These are phyloP conservation scores for Chlamydomonas reinhardtii DNA, from an alignment of 163 green algal genomes.

Conservation along the genomic window DNA sequence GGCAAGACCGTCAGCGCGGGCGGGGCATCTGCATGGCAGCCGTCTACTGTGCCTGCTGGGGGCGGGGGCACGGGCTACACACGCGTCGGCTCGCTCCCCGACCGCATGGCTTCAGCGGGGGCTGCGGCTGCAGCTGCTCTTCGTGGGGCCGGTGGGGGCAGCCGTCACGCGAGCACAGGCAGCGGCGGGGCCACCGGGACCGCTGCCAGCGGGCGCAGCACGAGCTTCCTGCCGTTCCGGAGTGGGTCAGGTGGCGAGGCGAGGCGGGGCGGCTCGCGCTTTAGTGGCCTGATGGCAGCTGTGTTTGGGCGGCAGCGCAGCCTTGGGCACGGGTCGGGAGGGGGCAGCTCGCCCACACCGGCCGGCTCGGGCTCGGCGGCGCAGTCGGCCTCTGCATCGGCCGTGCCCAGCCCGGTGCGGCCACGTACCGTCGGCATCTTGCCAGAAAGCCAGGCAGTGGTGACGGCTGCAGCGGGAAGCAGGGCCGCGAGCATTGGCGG, in stretches of 20 bases:
- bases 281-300: slow-evolving; percentile 10
- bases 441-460: no score
- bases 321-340: background rate
- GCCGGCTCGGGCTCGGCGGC: background rate
- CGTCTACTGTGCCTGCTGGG: background rate
- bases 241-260: slow-evolving; percentile 2
- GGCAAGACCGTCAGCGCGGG: no score
- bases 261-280: background rate
- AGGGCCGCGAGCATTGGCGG: no score
- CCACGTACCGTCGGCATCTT: background rate
- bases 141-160: background rate
- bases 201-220: no score
- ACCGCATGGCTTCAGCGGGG: background rate
- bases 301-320: slow-evolving; percentile 32
- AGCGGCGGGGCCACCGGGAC: background rate
- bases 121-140: background rate
- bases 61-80: background rate
- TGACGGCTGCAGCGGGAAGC: no score
- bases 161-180: background rate
- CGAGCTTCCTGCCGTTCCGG: background rate
- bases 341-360: background rate
- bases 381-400: background rate
- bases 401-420: background rate
- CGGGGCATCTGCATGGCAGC: no score
- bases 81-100: background rate